These are phyloP conservation scores for Penicillium sp. DNA, from an alignment of 2,329 filamentous ascomycete genomes.

Conservation along the genomic window DNA sequence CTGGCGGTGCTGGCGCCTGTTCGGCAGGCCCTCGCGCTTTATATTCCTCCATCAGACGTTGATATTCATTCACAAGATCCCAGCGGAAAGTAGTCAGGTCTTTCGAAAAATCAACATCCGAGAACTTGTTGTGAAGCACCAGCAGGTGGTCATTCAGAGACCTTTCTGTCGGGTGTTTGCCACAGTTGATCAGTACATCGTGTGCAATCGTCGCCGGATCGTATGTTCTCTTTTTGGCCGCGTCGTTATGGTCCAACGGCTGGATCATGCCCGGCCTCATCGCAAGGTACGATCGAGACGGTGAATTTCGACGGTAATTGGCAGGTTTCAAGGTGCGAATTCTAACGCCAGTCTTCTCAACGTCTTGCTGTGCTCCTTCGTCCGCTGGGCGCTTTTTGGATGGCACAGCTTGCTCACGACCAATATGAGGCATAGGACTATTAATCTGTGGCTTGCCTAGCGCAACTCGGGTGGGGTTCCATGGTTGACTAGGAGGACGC, in stretches of 20 bases:
- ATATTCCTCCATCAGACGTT: no score
- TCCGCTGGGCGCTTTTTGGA: background rate
- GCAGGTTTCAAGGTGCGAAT: background rate
- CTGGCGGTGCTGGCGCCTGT: background rate
- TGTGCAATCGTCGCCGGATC: slow-evolving; percentile 66
- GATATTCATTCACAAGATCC: no score
- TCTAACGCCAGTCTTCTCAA: background rate
- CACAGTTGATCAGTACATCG: slow-evolving; percentile 65
- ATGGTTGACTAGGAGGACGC: background rate
- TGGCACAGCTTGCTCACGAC: background rate
- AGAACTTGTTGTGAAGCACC: slow-evolving; percentile 48
- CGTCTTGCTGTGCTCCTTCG: background rate
- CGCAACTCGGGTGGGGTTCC: background rate
- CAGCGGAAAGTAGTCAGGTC: slow-evolving; percentile 65
- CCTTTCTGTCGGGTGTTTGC: slow-evolving; percentile 63
- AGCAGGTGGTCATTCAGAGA: slow-evolving; percentile 65
- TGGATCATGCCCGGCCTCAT: slow-evolving; percentile 46
- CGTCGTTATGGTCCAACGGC: slow-evolving; percentile 45
- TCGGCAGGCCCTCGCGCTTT: no score
- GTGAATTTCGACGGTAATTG: slow-evolving; percentile 12
- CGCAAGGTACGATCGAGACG: slow-evolving; percentile 29
- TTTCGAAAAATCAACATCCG: slow-evolving; percentile 48
- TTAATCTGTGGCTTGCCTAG: background rate
- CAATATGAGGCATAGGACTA: background rate
- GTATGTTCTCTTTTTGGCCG: slow-evolving; percentile 56